phyloP scores from a whole-genome alignment of 805 yeast genomes.

The Ogataea saltuana region DNA sequence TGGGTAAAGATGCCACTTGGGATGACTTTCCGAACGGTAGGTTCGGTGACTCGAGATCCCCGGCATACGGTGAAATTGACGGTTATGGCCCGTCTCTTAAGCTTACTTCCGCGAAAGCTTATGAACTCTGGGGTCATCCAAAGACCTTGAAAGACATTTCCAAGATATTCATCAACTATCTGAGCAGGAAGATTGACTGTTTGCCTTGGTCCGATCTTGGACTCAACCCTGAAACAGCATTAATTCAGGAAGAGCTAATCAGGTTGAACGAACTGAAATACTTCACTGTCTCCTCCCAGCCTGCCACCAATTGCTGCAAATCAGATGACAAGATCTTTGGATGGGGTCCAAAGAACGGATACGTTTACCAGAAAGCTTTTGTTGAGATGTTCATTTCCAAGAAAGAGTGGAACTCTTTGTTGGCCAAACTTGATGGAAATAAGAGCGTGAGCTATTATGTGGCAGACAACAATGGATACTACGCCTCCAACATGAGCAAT shows the following conservation, averaged over 20 bases:
- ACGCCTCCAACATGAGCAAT: slow-evolving; percentile 59
- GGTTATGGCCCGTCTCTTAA: slow-evolving; percentile 95
- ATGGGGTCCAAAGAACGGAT: slow-evolving; percentile 94
- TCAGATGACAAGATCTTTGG: slow-evolving; percentile 90
- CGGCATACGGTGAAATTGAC: slow-evolving; percentile 97
- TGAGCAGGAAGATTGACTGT: slow-evolving; percentile 71
- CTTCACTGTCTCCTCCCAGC: slow-evolving; percentile 94
- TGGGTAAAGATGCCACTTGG: slow-evolving; percentile 93
- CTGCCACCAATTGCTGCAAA: slow-evolving; percentile 78
- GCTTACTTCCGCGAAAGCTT: slow-evolving; percentile 65
- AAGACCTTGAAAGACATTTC: slow-evolving; percentile 58
- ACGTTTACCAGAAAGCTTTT: slow-evolving; percentile 89
- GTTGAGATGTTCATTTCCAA: slow-evolving; percentile 86
- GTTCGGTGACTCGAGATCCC: slow-evolving; percentile 92
- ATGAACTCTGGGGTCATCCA: slow-evolving; percentile 81
- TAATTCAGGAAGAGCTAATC: slow-evolving; percentile 88
- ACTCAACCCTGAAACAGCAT: slow-evolving; percentile 82
- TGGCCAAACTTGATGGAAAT: slow-evolving; percentile 49
- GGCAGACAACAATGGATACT: slow-evolving; percentile 60
- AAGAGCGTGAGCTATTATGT: slow-evolving; percentile 71
- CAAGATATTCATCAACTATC: slow-evolving; percentile 65
- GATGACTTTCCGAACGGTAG: slow-evolving; percentile 97
- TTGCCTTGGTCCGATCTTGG: slow-evolving; percentile 93
- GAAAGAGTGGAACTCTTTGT: slow-evolving; percentile 63
- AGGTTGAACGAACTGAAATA: slow-evolving; percentile 71